Evolutionary conservation across 2,329 filamentous ascomycete species (phyloP), one percentile per base, ranked within the genome.

Genomic region (Pseudogymnoascus sp.): DNA sequence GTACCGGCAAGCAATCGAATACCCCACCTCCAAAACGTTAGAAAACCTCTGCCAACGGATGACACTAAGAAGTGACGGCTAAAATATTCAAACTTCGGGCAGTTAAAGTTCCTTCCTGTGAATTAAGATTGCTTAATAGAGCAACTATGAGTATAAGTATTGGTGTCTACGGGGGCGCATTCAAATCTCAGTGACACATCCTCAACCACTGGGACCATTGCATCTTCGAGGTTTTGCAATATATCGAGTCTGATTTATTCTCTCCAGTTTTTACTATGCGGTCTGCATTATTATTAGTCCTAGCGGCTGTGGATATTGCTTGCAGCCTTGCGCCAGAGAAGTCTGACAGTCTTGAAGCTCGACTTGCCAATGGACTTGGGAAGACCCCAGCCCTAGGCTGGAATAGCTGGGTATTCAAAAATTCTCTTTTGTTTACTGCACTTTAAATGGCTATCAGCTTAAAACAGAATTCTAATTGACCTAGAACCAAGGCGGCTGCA

Each of bases 361-460:
- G 60, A 26, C 63, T 67, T 3, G 60, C 64, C 4, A 67, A 67
- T 61, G 66, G 66, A 10, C 62, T 67, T 26, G 66, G 65, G 4
- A 61, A 41, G 38, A 67, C 66, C 14, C 66, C 66, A 5, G 63
- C 66, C 14, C 60, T 67, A 19, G 66, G 66, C 26, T 67, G 63
- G 63, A 67, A 66, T 58, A 65, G 62, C 62, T 67, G 66, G 66
- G 62, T 62, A 62, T 38, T 23, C 7, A 39, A 39, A n/a, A 6
- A 55, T 31, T 16, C 23, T 55, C 45, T 31, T 31, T 16, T 23
- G n/a, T 31, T 55, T 6, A n/a, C 23, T 14, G n/a, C 37, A 39
- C 8, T 16, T n/a, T 39, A 39, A 16, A n/a, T n/a, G 14, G 37
- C 37, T 6, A 5, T 8, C n/a, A 55, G 10, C 45, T 55, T 31